phyloP scores from a whole-genome alignment of 345 rosid species.

The Clausena lansium region DNA sequence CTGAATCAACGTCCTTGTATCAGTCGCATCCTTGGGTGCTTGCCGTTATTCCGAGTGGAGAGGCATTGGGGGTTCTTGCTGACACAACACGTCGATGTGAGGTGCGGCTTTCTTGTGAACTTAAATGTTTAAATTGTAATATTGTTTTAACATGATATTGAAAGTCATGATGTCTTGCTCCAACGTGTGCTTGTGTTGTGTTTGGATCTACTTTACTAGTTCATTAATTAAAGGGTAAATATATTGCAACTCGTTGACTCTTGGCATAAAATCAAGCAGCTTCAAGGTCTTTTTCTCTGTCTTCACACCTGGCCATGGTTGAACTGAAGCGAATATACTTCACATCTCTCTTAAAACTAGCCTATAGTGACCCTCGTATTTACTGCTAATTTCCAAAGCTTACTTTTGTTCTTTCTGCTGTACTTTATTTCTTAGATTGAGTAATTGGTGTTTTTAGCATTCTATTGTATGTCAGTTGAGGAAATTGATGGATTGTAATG shows the following conservation, averaged over 20 bases:
- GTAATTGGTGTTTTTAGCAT: background rate
- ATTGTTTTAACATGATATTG: background rate
- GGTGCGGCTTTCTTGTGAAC: constrained; percentile 40
- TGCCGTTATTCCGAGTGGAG: constrained; percentile 81
- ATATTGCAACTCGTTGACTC: background rate
- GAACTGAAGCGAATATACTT: background rate
- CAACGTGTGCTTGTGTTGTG: background rate
- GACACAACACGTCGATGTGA: constrained; percentile 85
- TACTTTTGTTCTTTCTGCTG: background rate
- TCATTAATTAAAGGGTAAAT: background rate
- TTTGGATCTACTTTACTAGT: background rate
- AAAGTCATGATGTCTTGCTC: background rate
- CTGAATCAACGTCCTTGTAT: constrained; percentile 82
- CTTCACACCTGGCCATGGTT: background rate
- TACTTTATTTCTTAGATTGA: background rate
- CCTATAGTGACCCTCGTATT: background rate
- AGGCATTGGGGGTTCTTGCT: constrained; percentile 85
- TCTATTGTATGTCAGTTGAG: background rate
- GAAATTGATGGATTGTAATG: no score
- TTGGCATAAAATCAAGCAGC: background rate
- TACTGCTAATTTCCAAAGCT: background rate
- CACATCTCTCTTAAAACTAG: background rate
- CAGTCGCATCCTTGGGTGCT: constrained; percentile 98
- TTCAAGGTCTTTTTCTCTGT: background rate
- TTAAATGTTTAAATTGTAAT: background rate